Conservation (phyloP, 192 early-diverging fungal genomes). For the Dispira simplex region DNA sequence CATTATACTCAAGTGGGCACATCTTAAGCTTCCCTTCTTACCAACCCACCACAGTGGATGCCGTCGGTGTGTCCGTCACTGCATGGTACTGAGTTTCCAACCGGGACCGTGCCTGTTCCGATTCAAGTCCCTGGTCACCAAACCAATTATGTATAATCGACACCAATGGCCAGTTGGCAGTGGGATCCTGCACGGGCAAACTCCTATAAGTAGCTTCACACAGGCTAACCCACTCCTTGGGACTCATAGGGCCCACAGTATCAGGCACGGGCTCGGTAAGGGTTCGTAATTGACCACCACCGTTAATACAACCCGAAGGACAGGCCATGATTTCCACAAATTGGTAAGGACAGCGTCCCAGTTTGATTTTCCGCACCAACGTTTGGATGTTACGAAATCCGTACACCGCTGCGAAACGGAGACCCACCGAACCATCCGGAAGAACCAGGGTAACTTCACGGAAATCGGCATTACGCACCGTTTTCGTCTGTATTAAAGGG, state of each 20-base stretch:
- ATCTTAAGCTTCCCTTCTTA: background rate
- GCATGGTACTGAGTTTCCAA: slow-evolving; percentile 4
- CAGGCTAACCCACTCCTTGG: slow-evolving; percentile 3
- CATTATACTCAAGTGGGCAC: background rate
- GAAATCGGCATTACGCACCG: slow-evolving; percentile 71
- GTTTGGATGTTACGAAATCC: slow-evolving; percentile 98
- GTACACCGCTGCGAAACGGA: slow-evolving; percentile 79
- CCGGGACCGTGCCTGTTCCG: background rate
- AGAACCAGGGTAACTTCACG: slow-evolving; percentile 43
- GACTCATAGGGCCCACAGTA: background rate
- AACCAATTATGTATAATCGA: background rate
- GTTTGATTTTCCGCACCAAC: slow-evolving; percentile 89
- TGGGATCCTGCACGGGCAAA: slow-evolving; percentile 7
- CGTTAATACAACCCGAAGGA: slow-evolving; percentile 93
- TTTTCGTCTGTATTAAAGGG: slow-evolving; percentile 40
- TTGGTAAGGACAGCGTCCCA: slow-evolving; percentile 56
- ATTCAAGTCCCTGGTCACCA: background rate
- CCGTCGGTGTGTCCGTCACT: background rate
- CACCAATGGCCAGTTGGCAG: background rate
- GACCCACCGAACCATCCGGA: slow-evolving; percentile 32
- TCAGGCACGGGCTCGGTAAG: background rate
- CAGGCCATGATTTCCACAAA: slow-evolving; percentile 98
- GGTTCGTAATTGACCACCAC: slow-evolving; percentile 84
- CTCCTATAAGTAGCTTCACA: slow-evolving; percentile 1
- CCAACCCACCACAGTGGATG: background rate